Base-by-base conservation (phyloP, 192 early-diverging fungal genomes). In the Geosiphon pyriformis region DNA sequence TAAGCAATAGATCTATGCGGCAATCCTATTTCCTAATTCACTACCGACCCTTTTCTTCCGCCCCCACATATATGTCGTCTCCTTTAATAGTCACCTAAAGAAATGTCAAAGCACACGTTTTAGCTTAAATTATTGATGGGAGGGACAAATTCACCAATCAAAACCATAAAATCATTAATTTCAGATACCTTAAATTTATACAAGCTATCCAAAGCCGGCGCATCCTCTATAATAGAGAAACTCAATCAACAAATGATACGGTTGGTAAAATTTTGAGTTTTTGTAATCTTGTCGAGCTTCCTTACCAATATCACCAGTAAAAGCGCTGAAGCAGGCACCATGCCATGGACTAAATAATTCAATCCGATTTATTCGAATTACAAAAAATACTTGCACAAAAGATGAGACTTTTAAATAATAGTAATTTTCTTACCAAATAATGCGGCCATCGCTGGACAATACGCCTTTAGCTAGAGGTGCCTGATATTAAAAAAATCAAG, bases 251-350 rank as follows among this genome's bases (percentile, higher is more conserved):
- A n/a, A n/a, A n/a, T n/a, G n/a, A n/a, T n/a, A n/a, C n/a, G n/a
- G n/a, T n/a, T n/a, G n/a, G n/a, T n/a, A n/a, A n/a, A n/a, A n/a
- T n/a, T n/a, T n/a, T n/a, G n/a, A n/a, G n/a, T n/a, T n/a, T n/a
- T n/a, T n/a, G n/a, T n/a, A n/a, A n/a, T n/a, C n/a, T n/a, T n/a
- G n/a, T n/a, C n/a, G n/a, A 26, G 25, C 4, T 33, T 35, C 51
- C 72, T 37, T 60, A 70, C 72, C 72, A 33, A 78, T 75, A 61
- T 75, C 73, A 42, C 76, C 76, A 27, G 76, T 75, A 1, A 29
- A 56, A 4, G 63, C 60, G 22, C 72, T 61, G 57, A 78, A 78
- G 37, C 76, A 72, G 3, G 76, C 76, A 32, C 73, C 72, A 53
- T 78, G 76, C 73, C 73, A 75, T 11, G 68, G 72, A 65, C 76